A percentile compares a stretch with the other conserved stretches of the same genome.
phyloP scores from a whole-genome alignment of 352 stramenopile species.

The Globisporangium iwayamae region DNA sequence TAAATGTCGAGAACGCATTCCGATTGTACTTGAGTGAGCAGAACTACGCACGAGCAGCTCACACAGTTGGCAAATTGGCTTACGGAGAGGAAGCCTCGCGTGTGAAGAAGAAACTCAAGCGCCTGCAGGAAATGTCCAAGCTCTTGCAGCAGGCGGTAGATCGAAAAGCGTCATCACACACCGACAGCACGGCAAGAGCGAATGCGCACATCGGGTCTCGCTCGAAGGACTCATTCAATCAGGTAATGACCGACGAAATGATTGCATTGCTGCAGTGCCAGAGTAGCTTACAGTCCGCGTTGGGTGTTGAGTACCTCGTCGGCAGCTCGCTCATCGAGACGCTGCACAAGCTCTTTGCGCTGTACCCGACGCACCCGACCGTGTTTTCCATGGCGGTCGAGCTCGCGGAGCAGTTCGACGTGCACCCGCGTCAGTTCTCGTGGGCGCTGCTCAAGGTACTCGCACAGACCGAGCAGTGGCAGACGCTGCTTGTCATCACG shows the following conservation, averaged over 20 bases:
- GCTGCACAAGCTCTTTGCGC: constrained; percentile 50
- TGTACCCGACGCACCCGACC: constrained; percentile 36
- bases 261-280: constrained; percentile 43
- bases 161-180: neutral
- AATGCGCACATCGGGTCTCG: constrained; percentile 11
- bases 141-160: constrained; percentile 24
- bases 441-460: constrained; percentile 45
- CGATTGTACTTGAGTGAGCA: constrained; percentile 21
- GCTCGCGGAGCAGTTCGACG: constrained; percentile 36
- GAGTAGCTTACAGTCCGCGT: constrained; percentile 29
- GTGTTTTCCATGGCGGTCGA: constrained; percentile 33
- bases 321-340: constrained; percentile 54
- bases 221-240: constrained; percentile 36
- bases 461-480: constrained; percentile 43
- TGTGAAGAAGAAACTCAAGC: constrained; percentile 26
- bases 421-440: constrained; percentile 57
- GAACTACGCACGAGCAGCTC: constrained; percentile 31
- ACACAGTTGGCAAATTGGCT: constrained; percentile 38
- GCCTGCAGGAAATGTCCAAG: constrained; percentile 33
- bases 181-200: neutral
- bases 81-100: constrained; percentile 43
- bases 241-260: constrained; percentile 46
- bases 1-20: constrained; percentile 31
- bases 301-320: constrained; percentile 39
- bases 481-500: constrained; percentile 37